Base-by-base conservation (phyloP, 2,329 filamentous ascomycete genomes). In the Penicillium sp. region DNA sequence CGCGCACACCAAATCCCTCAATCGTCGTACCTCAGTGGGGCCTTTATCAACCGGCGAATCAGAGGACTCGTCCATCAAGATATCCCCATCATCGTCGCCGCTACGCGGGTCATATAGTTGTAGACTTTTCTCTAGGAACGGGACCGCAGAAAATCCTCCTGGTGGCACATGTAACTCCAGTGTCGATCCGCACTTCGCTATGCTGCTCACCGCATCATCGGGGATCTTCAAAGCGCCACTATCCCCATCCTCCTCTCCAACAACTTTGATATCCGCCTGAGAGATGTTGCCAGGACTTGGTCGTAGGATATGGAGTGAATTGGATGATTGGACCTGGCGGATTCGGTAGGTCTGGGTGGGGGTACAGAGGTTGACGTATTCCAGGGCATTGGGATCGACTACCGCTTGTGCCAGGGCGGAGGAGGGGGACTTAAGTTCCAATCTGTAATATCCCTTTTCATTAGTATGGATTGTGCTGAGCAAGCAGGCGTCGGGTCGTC, bases 261-360 rank as follows among this genome's bases (percentile, higher is more conserved):
- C 62, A 48, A 68, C 60, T 39, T 66, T 69, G 64, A 71, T 67
- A 46, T 71, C 69, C 8, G 61, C 67, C 11, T 61, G 57, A 9
- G 61, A 63, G 26, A 65, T 70, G 3, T 62, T 62, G 61, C 70
- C 68, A 22, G 71, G 66, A 55, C 77, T 77, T 4, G 80, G 78
- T 49, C 74, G 74, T 24, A 84, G 74, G 37, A 87, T 68, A 70
- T 84, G 83, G 55, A 88, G 77, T 35, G 83, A 84, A 63, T 88
- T 88, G 26, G 85, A 87, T 16, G 85, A 87, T 64, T 86, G 84
- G 52, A 88, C 85, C 70, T 88, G 85, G 63, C 84, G 84, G 51
- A 88, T 73, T 57, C 81, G 79, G 74, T 82, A 88, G 11, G 84
- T 85, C 62, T 81, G 77, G 53, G 76, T 76, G 10, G 78, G 74